A percentile compares a stretch with the other conserved stretches of the same genome.
Evolutionary conservation across 2,329 filamentous ascomycete species (phyloP).

Genomic region (Cercospora sp.): DNA sequence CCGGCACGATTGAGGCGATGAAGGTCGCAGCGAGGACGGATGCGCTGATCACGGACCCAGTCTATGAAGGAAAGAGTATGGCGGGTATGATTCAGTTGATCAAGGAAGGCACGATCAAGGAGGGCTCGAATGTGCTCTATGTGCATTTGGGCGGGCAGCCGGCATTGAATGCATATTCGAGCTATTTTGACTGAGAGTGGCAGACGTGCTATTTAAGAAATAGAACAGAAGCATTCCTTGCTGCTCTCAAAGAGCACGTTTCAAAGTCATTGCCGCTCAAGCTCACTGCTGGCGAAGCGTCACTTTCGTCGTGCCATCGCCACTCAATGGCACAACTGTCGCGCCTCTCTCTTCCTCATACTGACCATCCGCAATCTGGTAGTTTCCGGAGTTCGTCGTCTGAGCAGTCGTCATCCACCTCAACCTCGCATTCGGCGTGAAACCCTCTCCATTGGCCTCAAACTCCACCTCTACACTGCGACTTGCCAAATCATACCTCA

Average conservation of each 20-base stretch:
- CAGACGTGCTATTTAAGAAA: background rate
- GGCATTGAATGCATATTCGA: conserved; percentile 65
- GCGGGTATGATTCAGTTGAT: conserved; percentile 71
- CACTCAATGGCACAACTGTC: background rate
- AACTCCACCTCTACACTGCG: background rate
- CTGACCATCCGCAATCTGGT: background rate
- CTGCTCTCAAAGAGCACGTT: background rate
- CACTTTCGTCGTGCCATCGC: background rate
- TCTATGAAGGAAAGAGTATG: conserved; percentile 75
- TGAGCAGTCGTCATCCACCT: background rate
- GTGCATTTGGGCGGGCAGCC: conserved; percentile 71
- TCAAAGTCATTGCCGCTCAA: background rate
- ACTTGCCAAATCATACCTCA: background rate
- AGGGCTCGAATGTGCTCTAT: conserved; percentile 66
- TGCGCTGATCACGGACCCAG: conserved; percentile 72
- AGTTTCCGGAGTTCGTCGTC: background rate
- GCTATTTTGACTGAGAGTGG: conserved; percentile 26
- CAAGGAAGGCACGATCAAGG: conserved; percentile 60
- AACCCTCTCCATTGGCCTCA: background rate
- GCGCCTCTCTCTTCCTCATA: background rate
- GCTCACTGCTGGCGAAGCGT: background rate
- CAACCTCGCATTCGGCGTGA: background rate
- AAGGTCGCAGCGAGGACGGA: conserved; percentile 67
- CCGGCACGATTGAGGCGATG: conserved; percentile 67
- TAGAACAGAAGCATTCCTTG: background rate